Evolutionary conservation across 768 basidiomycete genomes (phyloP), one percentile per base, ranked within the genome.

Genomic region (Lactarius trivialis): DNA sequence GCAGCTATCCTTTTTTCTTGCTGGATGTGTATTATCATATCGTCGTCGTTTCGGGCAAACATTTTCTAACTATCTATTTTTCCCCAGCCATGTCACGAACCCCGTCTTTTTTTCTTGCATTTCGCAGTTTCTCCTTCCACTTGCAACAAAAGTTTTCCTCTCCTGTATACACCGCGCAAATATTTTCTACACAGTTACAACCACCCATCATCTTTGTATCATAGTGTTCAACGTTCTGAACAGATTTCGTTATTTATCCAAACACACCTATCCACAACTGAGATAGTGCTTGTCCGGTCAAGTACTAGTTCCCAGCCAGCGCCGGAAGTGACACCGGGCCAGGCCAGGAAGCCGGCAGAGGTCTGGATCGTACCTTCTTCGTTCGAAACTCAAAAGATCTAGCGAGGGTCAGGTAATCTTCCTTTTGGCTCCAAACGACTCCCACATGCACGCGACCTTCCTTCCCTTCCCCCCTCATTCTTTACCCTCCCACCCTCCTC

Each of bases 151-250:
- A 5, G 26, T 49, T 54, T 54, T 28, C 34, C 56, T 28, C 43
- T 32, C 52, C 28, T 58, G 41, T 63, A 43, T 54, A 58, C 51
- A 51, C 41, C 4, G 33, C 15, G 45, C 61, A 60, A 48, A 48
- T 24, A 3, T 37, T 26, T 55, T 54, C 41, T 60, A 55, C 54
- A 39, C 43, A 52, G 26, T 58, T 62, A 62, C 56, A 36, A 53
- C 53, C 61, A 62, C 33, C 45, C 39, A 39, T 39, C 61, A 54
- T 32, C 43, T 54, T 48, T 63, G 61, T 63, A 63, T 63, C 45
- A 26, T 51, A 58, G 12, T 41, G 41, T 51, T 58, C 56, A 50
- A 43, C 45, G 30, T 30, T 30, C 30, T 30, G 21, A 3, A 43
- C 43, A 45, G n/a, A 14, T 8, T 11, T 24, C n/a, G 24, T 48